Percentiles rank a stretch among this genome's conserved stretches.
Evolutionary conservation across 129 eudicot genomes (phyloP).

Genomic region (Chrysanthemum makinoi): DNA sequence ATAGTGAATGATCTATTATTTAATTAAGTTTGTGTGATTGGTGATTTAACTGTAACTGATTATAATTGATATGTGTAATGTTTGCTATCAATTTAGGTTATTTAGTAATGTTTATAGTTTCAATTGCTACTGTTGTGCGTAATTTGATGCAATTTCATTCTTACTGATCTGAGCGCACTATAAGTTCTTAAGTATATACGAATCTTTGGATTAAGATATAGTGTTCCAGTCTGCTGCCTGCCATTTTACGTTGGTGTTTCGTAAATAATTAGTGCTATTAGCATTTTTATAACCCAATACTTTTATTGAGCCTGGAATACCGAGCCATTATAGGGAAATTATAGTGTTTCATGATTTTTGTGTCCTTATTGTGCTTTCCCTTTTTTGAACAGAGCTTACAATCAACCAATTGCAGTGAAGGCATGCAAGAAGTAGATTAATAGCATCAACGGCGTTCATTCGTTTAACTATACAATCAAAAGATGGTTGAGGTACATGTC

Average conservation of each 20-base stretch:
- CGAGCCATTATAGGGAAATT: too few relatives aligned
- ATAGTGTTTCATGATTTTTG: background rate
- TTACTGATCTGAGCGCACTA: background rate
- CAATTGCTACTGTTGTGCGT: background rate
- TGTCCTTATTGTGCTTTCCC: background rate
- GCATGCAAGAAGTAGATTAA: background rate
- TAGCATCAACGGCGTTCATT: constrained; percentile 9
- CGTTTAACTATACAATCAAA: background rate
- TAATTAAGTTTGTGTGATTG: too few relatives aligned
- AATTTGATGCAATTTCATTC: background rate
- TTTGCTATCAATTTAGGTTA: too few relatives aligned
- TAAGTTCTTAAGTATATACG: background rate
- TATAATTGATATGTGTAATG: too few relatives aligned
- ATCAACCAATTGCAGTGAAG: background rate
- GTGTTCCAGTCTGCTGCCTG: background rate
- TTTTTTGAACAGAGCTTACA: constrained; percentile 15
- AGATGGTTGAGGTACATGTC: constrained; percentile 34
- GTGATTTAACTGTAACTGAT: too few relatives aligned
- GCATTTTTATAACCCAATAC: too few relatives aligned
- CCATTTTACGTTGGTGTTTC: too few relatives aligned
- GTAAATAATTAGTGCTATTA: too few relatives aligned
- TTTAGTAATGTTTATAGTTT: background rate
- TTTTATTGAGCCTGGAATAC: too few relatives aligned
- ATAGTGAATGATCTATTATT: too few relatives aligned
- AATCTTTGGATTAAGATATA: background rate